These are phyloP conservation scores for Orychophragmus violaceus DNA, from an alignment of 345 rosid species.

Conservation along the genomic window DNA sequence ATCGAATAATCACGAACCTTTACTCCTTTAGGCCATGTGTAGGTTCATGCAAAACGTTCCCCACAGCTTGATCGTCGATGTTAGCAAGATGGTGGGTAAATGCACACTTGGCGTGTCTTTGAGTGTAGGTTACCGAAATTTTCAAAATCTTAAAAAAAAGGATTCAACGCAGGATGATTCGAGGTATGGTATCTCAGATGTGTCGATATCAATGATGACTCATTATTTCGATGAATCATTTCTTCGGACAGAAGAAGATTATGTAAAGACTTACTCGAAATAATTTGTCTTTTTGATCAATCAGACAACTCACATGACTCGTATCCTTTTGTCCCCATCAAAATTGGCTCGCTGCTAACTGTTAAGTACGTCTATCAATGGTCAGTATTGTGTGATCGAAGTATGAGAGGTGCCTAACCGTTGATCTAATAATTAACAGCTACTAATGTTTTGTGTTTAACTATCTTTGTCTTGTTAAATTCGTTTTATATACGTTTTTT, in stretches of 20 bases:
- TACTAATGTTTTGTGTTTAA: background rate
- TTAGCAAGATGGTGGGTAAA: slow-evolving; percentile 7
- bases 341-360: background rate
- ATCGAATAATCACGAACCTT: background rate
- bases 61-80: background rate
- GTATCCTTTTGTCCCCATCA: background rate
- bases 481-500: background rate
- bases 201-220: no score
- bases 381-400: background rate
- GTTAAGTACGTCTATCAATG: background rate
- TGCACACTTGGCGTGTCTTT: slow-evolving; percentile 5
- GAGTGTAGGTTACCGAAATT: background rate
- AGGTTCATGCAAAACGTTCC: background rate
- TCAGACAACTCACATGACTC: slow-evolving; percentile 8
- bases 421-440: slow-evolving; percentile 4
- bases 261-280: no score
- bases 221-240: no score
- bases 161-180: background rate
- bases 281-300: background rate
- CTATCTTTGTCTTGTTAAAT: background rate
- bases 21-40: background rate
- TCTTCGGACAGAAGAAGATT: no score
- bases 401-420: slow-evolving; percentile 10
- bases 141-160: background rate
- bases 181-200: background rate